Conservation (phyloP, 495 filamentous ascomycete species). For the Sphaerosporella brunnea region DNA sequence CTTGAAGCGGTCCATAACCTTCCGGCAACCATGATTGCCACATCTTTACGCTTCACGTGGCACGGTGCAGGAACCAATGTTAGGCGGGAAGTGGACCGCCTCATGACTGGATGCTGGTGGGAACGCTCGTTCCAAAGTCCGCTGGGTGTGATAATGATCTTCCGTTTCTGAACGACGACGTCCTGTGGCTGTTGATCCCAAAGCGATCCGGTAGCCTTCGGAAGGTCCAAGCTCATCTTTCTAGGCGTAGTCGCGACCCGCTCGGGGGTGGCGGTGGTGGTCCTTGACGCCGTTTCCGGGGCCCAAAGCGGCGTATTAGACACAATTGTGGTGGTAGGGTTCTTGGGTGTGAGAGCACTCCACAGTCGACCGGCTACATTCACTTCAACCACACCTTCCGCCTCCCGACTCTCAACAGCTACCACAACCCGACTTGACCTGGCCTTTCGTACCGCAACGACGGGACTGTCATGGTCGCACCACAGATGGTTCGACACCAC, state of each 20-base stretch:
- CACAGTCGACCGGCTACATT: constrained; percentile 2
- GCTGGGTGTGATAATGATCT: constrained; percentile 1
- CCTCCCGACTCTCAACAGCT: neutral
- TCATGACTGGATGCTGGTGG: too few species aligned
- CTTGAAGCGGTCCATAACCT: neutral
- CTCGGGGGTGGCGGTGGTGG: constrained; percentile 17
- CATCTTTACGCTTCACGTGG: too few species aligned
- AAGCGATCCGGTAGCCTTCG: constrained; percentile 1
- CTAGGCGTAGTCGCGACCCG: constrained; percentile 5
- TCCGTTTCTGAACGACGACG: constrained; percentile 1
- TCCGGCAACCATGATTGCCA: neutral
- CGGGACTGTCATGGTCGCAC: too few species aligned
- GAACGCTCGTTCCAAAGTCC: too few species aligned
- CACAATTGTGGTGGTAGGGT: neutral
- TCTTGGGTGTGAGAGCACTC: neutral
- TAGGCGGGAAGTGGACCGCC: too few species aligned
- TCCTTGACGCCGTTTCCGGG: constrained; percentile 16
- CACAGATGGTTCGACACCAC: neutral
- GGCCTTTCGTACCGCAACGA: too few species aligned
- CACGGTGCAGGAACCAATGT: too few species aligned
- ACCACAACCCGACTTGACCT: neutral
- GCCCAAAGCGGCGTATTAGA: constrained; percentile 16
- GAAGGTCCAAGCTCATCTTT: neutral
- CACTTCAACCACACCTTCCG: neutral
- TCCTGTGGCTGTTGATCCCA: neutral